A percentile compares a stretch with the other conserved stretches of the same genome.
Conservation (phyloP, 768 basidiomycete genomes). For the Phlebiopsis flavidoalba region DNA sequence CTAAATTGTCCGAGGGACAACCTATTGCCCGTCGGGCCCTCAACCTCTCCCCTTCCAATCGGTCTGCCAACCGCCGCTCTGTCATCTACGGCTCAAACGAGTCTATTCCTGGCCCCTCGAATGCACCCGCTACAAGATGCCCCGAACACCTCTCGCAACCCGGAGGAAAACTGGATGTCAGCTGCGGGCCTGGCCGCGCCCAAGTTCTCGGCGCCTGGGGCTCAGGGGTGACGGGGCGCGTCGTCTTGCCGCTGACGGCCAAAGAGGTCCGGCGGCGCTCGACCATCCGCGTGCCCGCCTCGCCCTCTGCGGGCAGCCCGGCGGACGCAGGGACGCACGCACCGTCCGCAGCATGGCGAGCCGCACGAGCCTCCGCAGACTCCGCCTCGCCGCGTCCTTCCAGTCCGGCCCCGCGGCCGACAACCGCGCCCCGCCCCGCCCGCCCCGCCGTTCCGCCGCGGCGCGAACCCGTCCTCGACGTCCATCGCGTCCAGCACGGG, state of each 20-base stretch:
- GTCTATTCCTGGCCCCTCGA: background rate
- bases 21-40: background rate
- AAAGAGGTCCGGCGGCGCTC: slow-evolving; percentile 16
- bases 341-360: slow-evolving; percentile 2
- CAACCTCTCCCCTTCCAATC: background rate
- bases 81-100: background rate
- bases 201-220: slow-evolving; percentile 21
- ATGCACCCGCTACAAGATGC: background rate
- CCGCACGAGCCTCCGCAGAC: slow-evolving; percentile 4
- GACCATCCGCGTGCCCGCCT: slow-evolving; percentile 2
- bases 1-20: background rate
- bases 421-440: slow-evolving; percentile 8
- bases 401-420: background rate
- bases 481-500: slow-evolving; percentile 2
- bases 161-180: slow-evolving; percentile 23
- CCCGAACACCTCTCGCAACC: slow-evolving; percentile 15
- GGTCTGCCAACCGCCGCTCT: background rate
- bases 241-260: slow-evolving; percentile 22
- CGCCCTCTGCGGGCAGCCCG: background rate
- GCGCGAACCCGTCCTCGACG: slow-evolving; percentile 10
- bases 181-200: slow-evolving; percentile 19
- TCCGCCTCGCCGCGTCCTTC: slow-evolving; percentile 4
- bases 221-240: slow-evolving; percentile 21
- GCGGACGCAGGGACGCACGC: background rate
- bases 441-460: slow-evolving; percentile 12